phyloP scores from a whole-genome alignment of 2,329 filamentous ascomycete species.

The Cladophialophora exuberans region DNA sequence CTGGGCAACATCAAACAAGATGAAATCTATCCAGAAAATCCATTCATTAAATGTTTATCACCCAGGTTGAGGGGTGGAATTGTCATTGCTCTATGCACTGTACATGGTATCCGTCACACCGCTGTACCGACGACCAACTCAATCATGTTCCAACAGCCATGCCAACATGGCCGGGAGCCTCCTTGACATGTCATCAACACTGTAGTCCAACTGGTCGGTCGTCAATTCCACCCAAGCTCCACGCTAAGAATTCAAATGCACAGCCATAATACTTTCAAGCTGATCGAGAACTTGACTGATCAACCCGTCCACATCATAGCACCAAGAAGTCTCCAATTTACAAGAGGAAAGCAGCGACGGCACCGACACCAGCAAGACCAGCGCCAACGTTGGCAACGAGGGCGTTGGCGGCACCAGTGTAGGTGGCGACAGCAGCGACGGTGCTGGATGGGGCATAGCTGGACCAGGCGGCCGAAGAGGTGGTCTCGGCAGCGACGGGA shows the following conservation, averaged over 20 bases:
- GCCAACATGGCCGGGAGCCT: too few relatives aligned
- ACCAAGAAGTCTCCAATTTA: slow-evolving; percentile 26
- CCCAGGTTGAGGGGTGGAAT: slow-evolving; percentile 23
- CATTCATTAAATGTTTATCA: slow-evolving; percentile 17
- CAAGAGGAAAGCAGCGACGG: slow-evolving; percentile 34
- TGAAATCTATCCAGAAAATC: slow-evolving; percentile 9
- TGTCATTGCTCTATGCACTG: slow-evolving; percentile 16
- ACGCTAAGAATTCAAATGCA: slow-evolving; percentile 26
- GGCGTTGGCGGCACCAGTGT: slow-evolving; percentile 34
- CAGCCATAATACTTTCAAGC: slow-evolving; percentile 10
- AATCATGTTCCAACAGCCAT: slow-evolving; percentile 13
- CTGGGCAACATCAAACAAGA: too few relatives aligned
- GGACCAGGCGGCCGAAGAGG: slow-evolving; percentile 8
- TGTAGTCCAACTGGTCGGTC: slow-evolving; percentile 2
- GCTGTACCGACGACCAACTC: slow-evolving; percentile 16
- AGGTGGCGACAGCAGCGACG: slow-evolving; percentile 20
- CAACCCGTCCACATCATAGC: slow-evolving; percentile 10
- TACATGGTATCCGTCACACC: slow-evolving; percentile 14
- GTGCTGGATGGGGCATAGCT: slow-evolving; percentile 19
- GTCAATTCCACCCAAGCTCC: slow-evolving; percentile 9
- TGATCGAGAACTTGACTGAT: background rate
- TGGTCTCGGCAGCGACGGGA: background rate
- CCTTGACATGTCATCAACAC: too few relatives aligned
- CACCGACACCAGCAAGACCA: slow-evolving; percentile 35
- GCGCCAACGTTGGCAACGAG: slow-evolving; percentile 32